Percentiles rank a stretch among this genome's conserved stretches.
phyloP scores from a whole-genome alignment of 495 filamentous ascomycete species.

The Oleoguttula mirabilis region DNA sequence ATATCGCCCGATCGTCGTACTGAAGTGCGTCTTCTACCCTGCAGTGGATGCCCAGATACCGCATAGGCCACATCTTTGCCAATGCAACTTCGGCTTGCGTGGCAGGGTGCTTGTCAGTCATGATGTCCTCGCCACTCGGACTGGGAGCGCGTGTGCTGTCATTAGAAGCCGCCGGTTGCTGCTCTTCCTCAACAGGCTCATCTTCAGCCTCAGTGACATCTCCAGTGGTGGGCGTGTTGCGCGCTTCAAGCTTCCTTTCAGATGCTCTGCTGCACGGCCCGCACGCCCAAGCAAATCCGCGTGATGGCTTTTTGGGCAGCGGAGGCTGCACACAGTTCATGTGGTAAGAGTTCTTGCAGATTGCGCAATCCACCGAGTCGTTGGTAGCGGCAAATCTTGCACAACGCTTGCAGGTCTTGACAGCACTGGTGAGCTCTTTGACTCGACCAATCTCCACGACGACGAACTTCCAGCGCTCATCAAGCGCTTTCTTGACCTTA shows the following conservation, averaged over 20 bases:
- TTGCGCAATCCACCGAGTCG: constrained; percentile 94
- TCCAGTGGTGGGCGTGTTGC: constrained; percentile 63
- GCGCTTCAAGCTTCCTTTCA: constrained; percentile 81
- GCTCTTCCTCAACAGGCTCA: constrained; percentile 56
- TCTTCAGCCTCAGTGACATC: constrained; percentile 55
- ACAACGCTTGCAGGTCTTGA: constrained; percentile 93
- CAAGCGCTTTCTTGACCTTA: constrained; percentile 84
- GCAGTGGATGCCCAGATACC: constrained; percentile 92
- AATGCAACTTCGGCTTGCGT: constrained; percentile 86
- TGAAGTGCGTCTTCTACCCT: constrained; percentile 92
- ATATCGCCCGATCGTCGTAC: constrained; percentile 88
- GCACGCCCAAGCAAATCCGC: constrained; percentile 97
- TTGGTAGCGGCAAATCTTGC: constrained; percentile 79
- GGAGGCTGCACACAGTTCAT: constrained; percentile 95
- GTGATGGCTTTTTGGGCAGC: constrained; percentile 87
- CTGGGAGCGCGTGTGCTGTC: constrained; percentile 29
- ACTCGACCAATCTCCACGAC: constrained; percentile 80
- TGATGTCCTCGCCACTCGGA: constrained; percentile 35
- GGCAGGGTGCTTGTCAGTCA: constrained; percentile 49
- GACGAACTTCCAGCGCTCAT: constrained; percentile 92
- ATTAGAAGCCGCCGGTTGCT: constrained; percentile 51
- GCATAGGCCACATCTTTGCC: constrained; percentile 88
- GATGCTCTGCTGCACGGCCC: constrained; percentile 89
- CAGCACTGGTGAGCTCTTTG: constrained; percentile 91
- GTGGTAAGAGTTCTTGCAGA: constrained; percentile 90